These are phyloP conservation scores for Meredithiella fracta DNA, from an alignment of 2,329 filamentous ascomycete species.

Conservation along the genomic window DNA sequence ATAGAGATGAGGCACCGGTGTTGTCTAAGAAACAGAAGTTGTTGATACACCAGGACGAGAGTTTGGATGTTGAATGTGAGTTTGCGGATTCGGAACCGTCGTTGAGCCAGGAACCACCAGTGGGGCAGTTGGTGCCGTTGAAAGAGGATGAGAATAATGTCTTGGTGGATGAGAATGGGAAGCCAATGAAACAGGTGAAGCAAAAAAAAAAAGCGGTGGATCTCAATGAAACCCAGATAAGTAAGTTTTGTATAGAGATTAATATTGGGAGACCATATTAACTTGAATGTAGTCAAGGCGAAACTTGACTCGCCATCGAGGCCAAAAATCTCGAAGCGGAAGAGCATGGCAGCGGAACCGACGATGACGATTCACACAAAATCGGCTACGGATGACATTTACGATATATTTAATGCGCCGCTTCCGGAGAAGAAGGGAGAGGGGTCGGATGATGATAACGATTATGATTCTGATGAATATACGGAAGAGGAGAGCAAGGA, in stretches of 20 bases:
- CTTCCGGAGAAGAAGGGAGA: conserved; percentile 25
- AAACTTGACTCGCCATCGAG: conserved; percentile 80
- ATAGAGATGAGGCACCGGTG: conserved; percentile 12
- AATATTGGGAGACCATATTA: neutral
- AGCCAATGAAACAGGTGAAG: conserved; percentile 14
- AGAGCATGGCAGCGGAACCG: conserved; percentile 43
- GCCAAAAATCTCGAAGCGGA: conserved; percentile 70
- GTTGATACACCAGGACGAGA: conserved; percentile 8
- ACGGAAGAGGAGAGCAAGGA: conserved; percentile 74
- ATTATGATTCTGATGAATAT: conserved; percentile 47
- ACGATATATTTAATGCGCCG: conserved; percentile 89
- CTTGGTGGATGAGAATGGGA: conserved; percentile 15
- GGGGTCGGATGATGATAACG: conserved; percentile 20
- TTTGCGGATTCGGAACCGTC: neutral
- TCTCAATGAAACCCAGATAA: conserved; percentile 80
- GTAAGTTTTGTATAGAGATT: conserved; percentile 33
- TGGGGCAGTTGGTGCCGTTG: conserved; percentile 3
- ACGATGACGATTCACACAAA: conserved; percentile 96
- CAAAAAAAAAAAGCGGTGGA: conserved; percentile 62
- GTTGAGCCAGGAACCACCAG: neutral
- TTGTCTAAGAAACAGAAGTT: conserved; percentile 14
- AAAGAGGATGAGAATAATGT: conserved; percentile 1
- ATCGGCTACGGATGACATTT: conserved; percentile 92
- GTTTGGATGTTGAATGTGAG: conserved; percentile 6
- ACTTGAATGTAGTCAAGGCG: conserved; percentile 54